A percentile compares a stretch with the other conserved stretches of the same genome.
Evolutionary conservation across 2,329 filamentous ascomycete species (phyloP).

Genomic region (Exophiala sideris): DNA sequence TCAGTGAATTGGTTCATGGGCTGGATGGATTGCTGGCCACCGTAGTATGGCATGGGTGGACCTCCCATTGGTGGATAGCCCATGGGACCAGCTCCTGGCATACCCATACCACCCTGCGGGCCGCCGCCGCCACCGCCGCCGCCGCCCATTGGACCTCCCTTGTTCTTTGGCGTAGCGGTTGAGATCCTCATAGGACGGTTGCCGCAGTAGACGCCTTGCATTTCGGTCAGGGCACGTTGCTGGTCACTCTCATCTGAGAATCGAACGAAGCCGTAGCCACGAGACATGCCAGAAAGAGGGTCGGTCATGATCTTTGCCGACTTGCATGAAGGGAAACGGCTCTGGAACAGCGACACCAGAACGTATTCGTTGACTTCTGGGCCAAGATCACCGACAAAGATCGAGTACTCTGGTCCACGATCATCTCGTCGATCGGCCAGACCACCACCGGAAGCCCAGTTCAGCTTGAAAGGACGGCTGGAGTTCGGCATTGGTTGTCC

Average conservation of each 20-base stretch:
- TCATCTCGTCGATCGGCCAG: constrained; percentile 94
- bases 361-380: constrained; percentile 99
- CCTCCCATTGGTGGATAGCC: constrained; percentile 67
- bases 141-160: constrained; percentile 47
- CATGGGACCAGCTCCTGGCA: constrained; percentile 53
- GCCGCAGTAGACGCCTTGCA: constrained; percentile 99
- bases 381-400: constrained; percentile 96
- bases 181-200: constrained; percentile 98
- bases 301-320: constrained; percentile 99
- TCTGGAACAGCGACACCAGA: constrained; percentile 93
- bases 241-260: constrained; percentile 95
- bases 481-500: constrained; percentile 90
- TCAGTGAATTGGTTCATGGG: constrained; percentile 99
- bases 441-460: constrained; percentile 97
- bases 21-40: constrained; percentile 70
- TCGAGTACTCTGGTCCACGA: constrained; percentile 91
- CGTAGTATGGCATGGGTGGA: constrained; percentile 66
- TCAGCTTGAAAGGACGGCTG: constrained; percentile 93
- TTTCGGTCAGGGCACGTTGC: constrained; percentile 91
- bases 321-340: constrained; percentile 94
- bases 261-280: constrained; percentile 95
- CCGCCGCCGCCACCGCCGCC: constrained; percentile 49
- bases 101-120: constrained; percentile 40
- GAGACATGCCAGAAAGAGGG: constrained; percentile 93
- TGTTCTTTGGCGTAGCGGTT: constrained; percentile 95